phyloP scores from a whole-genome alignment of 2,329 filamentous ascomycete genomes.

The Domatiomyces catenatus region DNA sequence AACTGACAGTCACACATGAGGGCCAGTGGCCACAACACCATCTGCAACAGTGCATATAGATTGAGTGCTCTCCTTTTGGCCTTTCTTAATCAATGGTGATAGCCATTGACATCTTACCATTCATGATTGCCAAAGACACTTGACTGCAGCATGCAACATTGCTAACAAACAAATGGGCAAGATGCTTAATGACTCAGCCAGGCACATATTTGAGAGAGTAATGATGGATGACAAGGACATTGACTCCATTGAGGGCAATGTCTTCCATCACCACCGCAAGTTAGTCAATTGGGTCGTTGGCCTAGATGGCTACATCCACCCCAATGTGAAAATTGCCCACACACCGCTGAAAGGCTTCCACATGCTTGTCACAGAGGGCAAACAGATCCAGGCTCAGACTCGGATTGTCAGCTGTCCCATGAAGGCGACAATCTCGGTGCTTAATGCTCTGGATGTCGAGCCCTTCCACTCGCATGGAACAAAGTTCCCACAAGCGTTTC shows the following conservation, averaged over 20 bases:
- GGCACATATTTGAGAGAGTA: neutral
- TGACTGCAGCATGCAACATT: neutral
- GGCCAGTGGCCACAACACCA: neutral
- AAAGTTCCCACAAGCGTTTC: conserved; percentile 14
- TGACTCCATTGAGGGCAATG: neutral
- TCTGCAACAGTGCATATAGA: neutral
- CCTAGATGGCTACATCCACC: conserved; percentile 12
- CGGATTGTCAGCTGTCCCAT: conserved; percentile 16
- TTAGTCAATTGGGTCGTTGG: conserved; percentile 14
- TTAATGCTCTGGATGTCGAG: conserved; percentile 15
- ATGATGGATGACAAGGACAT: neutral
- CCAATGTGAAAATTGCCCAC: conserved; percentile 12
- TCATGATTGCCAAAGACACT: neutral
- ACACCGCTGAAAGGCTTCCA: conserved; percentile 14
- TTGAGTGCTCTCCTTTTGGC: neutral
- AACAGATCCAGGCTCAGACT: conserved; percentile 7
- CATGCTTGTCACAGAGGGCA: conserved; percentile 10
- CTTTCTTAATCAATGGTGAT: neutral
- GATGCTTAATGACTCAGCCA: neutral
- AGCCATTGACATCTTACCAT: neutral
- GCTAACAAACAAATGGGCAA: neutral
- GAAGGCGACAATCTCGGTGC: conserved; percentile 12
- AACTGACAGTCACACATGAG: neutral
- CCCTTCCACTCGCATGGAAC: conserved; percentile 16
- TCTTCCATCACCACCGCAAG: conserved; percentile 10